Conservation (phyloP, 2,329 filamentous ascomycete genomes). For the Pestalotiopsis fici region DNA sequence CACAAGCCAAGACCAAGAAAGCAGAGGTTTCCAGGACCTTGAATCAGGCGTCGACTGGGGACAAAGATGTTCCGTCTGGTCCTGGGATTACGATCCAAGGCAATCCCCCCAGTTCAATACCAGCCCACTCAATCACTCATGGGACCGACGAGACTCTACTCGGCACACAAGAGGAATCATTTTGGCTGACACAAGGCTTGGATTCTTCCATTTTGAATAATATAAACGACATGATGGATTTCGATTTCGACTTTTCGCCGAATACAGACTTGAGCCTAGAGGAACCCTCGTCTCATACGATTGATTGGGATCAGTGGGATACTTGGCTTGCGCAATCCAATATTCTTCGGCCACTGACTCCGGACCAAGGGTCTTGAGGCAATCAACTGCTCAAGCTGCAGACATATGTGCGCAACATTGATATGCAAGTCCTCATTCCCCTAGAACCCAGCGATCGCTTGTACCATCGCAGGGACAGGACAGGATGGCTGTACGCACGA, state of each 20-base stretch:
- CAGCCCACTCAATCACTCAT: background rate
- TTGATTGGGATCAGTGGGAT: constrained; percentile 21
- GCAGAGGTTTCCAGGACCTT: background rate
- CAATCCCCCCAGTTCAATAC: background rate
- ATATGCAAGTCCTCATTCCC: too few relatives aligned
- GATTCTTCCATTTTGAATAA: background rate
- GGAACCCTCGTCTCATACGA: constrained; percentile 7
- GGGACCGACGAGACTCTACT: background rate
- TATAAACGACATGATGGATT: background rate
- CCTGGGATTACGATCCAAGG: background rate
- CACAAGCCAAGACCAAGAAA: background rate
- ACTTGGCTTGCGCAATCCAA: constrained; percentile 19
- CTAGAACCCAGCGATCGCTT: too few relatives aligned
- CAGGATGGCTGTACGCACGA: too few relatives aligned
- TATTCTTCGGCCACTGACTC: background rate
- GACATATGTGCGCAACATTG: too few relatives aligned
- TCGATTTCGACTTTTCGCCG: background rate
- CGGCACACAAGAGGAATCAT: constrained; percentile 15
- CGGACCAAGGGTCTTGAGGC: background rate
- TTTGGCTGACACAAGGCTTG: constrained; percentile 17
- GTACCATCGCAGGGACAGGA: too few relatives aligned
- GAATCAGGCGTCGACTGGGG: background rate
- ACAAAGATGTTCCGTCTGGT: background rate
- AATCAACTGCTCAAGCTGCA: too few relatives aligned
- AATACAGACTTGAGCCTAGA: constrained; percentile 11